Base-by-base conservation (phyloP, 805 yeast genomes). In the Wickerhamiella sorbophila region DNA sequence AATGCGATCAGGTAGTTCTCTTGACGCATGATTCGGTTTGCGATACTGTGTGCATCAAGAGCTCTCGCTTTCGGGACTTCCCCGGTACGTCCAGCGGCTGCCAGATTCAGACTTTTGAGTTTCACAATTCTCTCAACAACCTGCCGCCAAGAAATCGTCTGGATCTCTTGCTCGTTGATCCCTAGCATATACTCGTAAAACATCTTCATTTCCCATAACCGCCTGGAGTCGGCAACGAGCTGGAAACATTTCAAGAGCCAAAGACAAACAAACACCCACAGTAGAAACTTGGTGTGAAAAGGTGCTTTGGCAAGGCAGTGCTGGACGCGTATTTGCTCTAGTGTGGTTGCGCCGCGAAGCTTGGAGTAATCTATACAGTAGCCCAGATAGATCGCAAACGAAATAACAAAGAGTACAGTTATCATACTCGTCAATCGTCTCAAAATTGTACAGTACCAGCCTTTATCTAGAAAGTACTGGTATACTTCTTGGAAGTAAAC, bases 1-100 rank as follows among this genome's bases (percentile, higher is more conserved):
- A 91, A 61, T 1, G 96, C 95, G 55, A 91, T 85, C 69, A 86
- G 70, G 58, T 87, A 91, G 56, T 91, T 91, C 46, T 91, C 98
- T 50, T 78, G 83, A 46, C 99, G 68, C 98, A 91, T 87, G 43
- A 91, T 81, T 44, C 98, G 67, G 56, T 91, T 93, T 12, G 96
- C 97, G 40, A 91, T 83, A 53, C 80, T 91, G 58, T 87, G 95
- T 3, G 97, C 94, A 54, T 83, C 88, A 41, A 91, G 68, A 48
- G 87, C 67, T 40, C 75, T 73, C 12, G 29, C 12, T 53, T 80
- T 81, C 1, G 86, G 75, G 46, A 45, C 32, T 8, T 24, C 36
- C 14, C 38, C 15, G 66, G 67, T 8, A 66, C 64, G 14, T 64
- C 65, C 27, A 61, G 45, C 37, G 5, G 48, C 53, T 27, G 43